Conservation (phyloP, 306 rosid genomes). For the Begonia masoniana region DNA sequence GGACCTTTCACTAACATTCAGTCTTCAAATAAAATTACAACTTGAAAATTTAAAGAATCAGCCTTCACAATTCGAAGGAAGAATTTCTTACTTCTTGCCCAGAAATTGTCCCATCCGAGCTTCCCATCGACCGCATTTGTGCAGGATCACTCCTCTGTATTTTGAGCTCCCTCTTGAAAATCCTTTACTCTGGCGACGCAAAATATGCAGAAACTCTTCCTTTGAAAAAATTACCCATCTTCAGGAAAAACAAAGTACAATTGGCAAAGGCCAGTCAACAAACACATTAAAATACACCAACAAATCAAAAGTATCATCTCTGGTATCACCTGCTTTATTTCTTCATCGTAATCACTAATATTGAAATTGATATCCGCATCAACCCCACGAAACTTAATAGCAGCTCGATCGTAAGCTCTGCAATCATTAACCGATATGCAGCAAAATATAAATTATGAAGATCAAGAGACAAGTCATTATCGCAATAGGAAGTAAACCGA, state of each 20-base stretch:
- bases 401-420: constrained; percentile 94
- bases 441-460: neutral
- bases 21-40: no score
- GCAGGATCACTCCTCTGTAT: no score
- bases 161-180: no score
- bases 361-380: constrained; percentile 88
- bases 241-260: constrained; percentile 8
- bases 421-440: constrained; percentile 3
- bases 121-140: no score
- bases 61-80: no score
- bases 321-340: constrained; percentile 56
- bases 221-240: constrained; percentile 71
- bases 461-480: neutral
- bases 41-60: no score
- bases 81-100: no score
- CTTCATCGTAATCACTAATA: constrained; percentile 69
- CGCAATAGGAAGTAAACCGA: neutral
- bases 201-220: constrained; percentile 85
- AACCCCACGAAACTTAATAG: constrained; percentile 75
- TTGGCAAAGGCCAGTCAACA: neutral
- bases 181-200: constrained; percentile 82
- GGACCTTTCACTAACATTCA: no score
- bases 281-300: neutral
- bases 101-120: no score
- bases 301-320: constrained; percentile 1